These are phyloP conservation scores for Phaeosphaeriaceae sp. DNA, from an alignment of 2,329 filamentous ascomycete genomes.

Conservation along the genomic window DNA sequence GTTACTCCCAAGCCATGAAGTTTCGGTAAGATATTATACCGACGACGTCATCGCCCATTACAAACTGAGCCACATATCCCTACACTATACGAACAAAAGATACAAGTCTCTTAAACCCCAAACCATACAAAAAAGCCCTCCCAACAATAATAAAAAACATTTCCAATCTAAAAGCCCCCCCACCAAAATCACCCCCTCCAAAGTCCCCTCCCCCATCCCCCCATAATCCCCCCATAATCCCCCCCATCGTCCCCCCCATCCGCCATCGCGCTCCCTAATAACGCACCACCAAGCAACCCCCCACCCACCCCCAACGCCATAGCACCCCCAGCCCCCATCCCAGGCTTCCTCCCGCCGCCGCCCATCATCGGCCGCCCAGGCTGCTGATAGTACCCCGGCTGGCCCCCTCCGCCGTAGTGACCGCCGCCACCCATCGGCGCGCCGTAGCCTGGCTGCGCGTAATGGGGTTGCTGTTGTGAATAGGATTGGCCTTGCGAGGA, in stretches of 20 bases:
- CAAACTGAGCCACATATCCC: not conserved
- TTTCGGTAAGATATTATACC: slow-evolving; percentile 18
- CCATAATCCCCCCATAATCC: slow-evolving; percentile 27
- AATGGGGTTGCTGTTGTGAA: no score
- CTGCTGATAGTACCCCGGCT: slow-evolving; percentile 44
- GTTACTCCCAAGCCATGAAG: slow-evolving; percentile 12
- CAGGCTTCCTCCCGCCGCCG: slow-evolving; percentile 30
- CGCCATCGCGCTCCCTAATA: slow-evolving; percentile 71
- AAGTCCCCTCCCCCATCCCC: slow-evolving; percentile 29
- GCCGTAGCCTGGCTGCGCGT: slow-evolving; percentile 34
- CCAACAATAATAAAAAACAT: no score
- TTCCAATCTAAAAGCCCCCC: slow-evolving; percentile 30
- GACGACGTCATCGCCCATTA: slow-evolving; percentile 27
- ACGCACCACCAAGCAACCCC: slow-evolving; percentile 77
- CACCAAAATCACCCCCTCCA: slow-evolving; percentile 37
- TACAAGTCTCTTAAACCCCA: no score
- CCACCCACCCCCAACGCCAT: slow-evolving; percentile 80
- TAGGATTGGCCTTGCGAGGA: slow-evolving; percentile 49
- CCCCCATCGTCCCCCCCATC: slow-evolving; percentile 43
- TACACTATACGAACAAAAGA: no score
- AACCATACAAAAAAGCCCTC: no score
- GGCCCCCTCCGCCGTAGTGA: no score
- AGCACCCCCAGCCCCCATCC: slow-evolving; percentile 74
- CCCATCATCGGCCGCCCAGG: slow-evolving; percentile 36
- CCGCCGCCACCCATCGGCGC: slow-evolving; percentile 13